Conservation (phyloP, 805 yeast genomes). For the Brettanomyces sp. region DNA sequence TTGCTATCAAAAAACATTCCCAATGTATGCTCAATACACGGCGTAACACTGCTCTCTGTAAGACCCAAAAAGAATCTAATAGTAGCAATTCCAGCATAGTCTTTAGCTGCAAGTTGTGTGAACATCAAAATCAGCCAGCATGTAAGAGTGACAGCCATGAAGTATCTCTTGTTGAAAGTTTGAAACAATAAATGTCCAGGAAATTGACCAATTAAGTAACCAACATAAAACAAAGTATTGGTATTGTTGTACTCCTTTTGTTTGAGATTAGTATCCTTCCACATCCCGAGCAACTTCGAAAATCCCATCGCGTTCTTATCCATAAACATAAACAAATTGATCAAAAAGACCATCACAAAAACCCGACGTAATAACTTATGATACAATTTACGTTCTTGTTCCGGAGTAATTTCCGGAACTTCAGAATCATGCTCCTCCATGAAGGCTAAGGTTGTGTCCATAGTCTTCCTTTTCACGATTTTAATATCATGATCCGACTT, state of each 20-base stretch:
- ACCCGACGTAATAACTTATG: conserved; percentile 31
- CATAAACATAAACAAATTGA: conserved; percentile 34
- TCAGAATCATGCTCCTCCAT: conserved; percentile 5
- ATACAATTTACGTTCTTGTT: conserved; percentile 30
- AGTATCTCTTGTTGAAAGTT: conserved; percentile 23
- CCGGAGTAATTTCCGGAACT: conserved; percentile 32
- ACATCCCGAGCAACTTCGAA: conserved; percentile 37
- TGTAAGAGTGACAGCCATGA: conserved; percentile 18
- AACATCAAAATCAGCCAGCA: conserved; percentile 26
- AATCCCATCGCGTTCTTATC: conserved; percentile 45
- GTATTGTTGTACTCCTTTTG: conserved; percentile 35
- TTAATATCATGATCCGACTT: neutral
- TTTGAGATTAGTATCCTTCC: conserved; percentile 33
- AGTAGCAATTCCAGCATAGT: conserved; percentile 24
- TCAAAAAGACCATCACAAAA: conserved; percentile 26
- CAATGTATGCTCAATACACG: conserved; percentile 9
- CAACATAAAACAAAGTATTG: conserved; percentile 38
- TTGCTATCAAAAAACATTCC: conserved; percentile 37
- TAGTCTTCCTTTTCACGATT: conserved; percentile 3
- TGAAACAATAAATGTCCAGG: conserved; percentile 36
- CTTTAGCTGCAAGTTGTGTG: conserved; percentile 20
- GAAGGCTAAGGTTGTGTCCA: conserved; percentile 8
- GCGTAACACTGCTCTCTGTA: conserved; percentile 20
- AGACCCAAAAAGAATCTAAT: conserved; percentile 28
- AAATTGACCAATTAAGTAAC: conserved; percentile 36